These are phyloP conservation scores for Zanthoxylum bungeanum DNA, from an alignment of 345 rosid species.

Conservation along the genomic window DNA sequence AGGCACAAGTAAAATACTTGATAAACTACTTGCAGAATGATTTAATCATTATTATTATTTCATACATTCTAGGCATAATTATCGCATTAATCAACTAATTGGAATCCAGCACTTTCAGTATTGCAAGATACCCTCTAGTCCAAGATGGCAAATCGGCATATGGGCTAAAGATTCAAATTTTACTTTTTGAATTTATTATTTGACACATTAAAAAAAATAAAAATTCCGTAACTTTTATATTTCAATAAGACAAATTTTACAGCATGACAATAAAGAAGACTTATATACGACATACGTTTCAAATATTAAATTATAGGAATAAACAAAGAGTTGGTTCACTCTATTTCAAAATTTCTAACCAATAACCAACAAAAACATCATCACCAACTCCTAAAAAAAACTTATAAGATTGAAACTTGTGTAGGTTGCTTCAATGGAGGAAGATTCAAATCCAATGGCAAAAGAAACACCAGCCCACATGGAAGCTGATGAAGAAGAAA, in stretches of 20 bases:
- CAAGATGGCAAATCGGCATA: too few species aligned
- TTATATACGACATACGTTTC: too few species aligned
- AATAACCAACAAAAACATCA: slow-evolving; percentile 21
- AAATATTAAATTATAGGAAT: too few species aligned
- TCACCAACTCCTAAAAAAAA: background rate
- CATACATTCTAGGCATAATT: slow-evolving; percentile 13
- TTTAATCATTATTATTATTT: slow-evolving; percentile 19
- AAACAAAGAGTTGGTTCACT: slow-evolving; percentile 12
- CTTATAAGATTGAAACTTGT: slow-evolving; percentile 12
- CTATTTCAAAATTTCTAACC: slow-evolving; percentile 13
- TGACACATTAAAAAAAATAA: too few species aligned
- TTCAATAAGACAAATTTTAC: too few species aligned
- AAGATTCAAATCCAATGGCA: slow-evolving; percentile 24
- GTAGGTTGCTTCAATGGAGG: slow-evolving; percentile 39
- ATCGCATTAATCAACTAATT: background rate
- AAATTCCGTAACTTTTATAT: too few species aligned
- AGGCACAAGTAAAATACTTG: too few species aligned
- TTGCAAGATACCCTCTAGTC: too few species aligned
- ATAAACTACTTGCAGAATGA: background rate
- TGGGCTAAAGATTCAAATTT: too few species aligned
- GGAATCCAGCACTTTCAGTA: too few species aligned
- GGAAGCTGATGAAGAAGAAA: slow-evolving; percentile 43
- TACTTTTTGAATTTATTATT: too few species aligned
- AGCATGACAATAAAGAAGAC: too few species aligned
- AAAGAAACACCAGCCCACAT: slow-evolving; percentile 15